A percentile compares a stretch with the other conserved stretches of the same genome.
Evolutionary conservation across 2,329 filamentous ascomycete species (phyloP).

Genomic region (Cladophialophora exuberans): DNA sequence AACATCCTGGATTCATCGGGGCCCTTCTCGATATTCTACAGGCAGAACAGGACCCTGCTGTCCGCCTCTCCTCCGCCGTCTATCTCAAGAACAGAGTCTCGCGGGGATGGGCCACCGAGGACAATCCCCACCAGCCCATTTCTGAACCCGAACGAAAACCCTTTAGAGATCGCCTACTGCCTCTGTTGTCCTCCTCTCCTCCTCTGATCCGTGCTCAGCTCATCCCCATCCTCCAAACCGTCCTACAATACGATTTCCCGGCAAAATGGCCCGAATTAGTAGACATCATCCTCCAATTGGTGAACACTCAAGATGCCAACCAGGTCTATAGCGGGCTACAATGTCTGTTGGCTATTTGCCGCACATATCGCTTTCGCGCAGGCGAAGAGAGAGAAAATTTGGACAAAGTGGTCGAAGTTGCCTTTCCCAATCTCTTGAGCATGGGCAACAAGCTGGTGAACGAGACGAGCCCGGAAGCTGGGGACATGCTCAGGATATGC

Average conservation of each 20-base stretch:
- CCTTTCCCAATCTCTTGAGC: conserved; percentile 82
- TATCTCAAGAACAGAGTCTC: conserved; percentile 98
- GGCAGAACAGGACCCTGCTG: conserved; percentile 79
- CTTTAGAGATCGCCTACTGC: conserved; percentile 85
- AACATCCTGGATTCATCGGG: conserved; percentile 85
- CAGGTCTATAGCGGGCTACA: conserved; percentile 93
- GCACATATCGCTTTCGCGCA: conserved; percentile 91
- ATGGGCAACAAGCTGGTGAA: conserved; percentile 89
- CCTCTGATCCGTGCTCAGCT: conserved; percentile 88
- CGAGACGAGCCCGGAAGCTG: conserved; percentile 90
- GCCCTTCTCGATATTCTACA: conserved; percentile 89
- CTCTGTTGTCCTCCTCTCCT: conserved; percentile 79
- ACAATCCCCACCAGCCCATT: conserved; percentile 72
- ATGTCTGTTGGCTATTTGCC: conserved; percentile 91
- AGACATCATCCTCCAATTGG: conserved; percentile 84
- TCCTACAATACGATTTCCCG: conserved; percentile 94
- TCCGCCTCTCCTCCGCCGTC: conserved; percentile 88
- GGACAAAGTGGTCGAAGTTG: conserved; percentile 88
- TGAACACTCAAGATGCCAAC: conserved; percentile 81
- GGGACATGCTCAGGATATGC: conserved; percentile 93
- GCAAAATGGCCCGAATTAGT: conserved; percentile 92
- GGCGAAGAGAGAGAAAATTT: conserved; percentile 83
- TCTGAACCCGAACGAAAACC: conserved; percentile 85
- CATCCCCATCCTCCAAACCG: conserved; percentile 91
- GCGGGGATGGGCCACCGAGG: conserved; percentile 87